Evolutionary conservation across 2,329 filamentous ascomycete species (phyloP).

Genomic region (Ceratocystiopsis sp.): DNA sequence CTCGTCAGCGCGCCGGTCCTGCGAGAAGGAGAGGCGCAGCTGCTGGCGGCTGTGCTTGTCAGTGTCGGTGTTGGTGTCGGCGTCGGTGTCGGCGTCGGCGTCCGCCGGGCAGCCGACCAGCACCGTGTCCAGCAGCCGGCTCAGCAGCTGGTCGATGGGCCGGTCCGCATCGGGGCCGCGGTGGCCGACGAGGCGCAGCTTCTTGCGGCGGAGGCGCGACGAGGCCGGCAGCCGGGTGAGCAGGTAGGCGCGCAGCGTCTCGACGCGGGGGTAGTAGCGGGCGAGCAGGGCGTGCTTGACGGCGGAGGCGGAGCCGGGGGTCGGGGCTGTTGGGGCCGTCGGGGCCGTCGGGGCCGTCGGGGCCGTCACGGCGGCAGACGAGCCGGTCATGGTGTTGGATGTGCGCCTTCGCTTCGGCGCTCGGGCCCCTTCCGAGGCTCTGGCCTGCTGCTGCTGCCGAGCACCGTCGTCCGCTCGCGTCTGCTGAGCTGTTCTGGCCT

Average conservation of each 20-base stretch:
- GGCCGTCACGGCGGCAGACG: too few relatives aligned
- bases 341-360: too few relatives aligned
- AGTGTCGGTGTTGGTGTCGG: background rate
- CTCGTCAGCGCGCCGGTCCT: slow-evolving; percentile 34
- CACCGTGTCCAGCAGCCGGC: slow-evolving; percentile 47
- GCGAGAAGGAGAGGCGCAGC: slow-evolving; percentile 44
- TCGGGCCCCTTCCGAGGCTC: too few relatives aligned
- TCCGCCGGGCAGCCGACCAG: slow-evolving; percentile 39
- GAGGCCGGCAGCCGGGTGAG: slow-evolving; percentile 46
- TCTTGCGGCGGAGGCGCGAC: slow-evolving; percentile 45
- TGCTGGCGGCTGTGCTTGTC: slow-evolving; percentile 26
- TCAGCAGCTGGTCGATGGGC: slow-evolving; percentile 26
- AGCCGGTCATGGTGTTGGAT: too few relatives aligned
- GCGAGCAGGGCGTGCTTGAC: slow-evolving; percentile 45
- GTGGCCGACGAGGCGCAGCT: slow-evolving; percentile 22
- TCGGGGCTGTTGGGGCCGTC: too few relatives aligned
- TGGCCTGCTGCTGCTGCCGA: too few relatives aligned
- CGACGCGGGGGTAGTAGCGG: slow-evolving; percentile 48
- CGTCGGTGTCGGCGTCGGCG: background rate
- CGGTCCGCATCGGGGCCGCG: slow-evolving; percentile 1
- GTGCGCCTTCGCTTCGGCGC: too few relatives aligned
- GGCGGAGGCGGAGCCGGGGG: background rate
- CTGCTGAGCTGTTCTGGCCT: too few relatives aligned
- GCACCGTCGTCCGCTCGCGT: too few relatives aligned
- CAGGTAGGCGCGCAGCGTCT: slow-evolving; percentile 54